Conservation (phyloP, 2,329 filamentous ascomycete genomes). For the Knoxdaviesia proteae region DNA sequence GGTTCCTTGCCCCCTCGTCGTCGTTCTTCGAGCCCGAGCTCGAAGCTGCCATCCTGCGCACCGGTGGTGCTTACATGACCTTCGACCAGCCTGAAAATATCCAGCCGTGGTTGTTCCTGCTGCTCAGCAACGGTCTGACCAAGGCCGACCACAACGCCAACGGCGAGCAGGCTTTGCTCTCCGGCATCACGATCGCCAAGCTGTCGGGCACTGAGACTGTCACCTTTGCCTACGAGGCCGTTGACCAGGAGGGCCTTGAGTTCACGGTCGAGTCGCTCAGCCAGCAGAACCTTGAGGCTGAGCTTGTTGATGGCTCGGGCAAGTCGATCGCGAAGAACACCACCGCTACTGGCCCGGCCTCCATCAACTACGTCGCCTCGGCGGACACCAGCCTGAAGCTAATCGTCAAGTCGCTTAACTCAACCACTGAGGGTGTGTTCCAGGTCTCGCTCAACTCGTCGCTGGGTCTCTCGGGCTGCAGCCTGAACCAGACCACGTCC, state of each 20-base stretch:
- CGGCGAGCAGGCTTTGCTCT: constrained; percentile 4
- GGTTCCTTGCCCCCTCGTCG: constrained; percentile 5
- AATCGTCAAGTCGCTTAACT: constrained; percentile 2
- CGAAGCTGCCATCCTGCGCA: constrained; percentile 3
- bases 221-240: constrained; percentile 4
- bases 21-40: constrained; percentile 3
- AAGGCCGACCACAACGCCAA: constrained; percentile 1
- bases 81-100: constrained; percentile 6
- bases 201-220: constrained; percentile 3
- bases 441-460: constrained; percentile 5
- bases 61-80: constrained; percentile 6
- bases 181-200: constrained; percentile 5
- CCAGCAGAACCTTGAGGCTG: constrained; percentile 3
- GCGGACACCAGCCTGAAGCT: constrained; percentile 3
- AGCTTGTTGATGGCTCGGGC: constrained; percentile 3
- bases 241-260: constrained; percentile 3
- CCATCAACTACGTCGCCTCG: constrained; percentile 1
- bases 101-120: constrained; percentile 6
- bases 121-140: constrained; percentile 6
- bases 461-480: constrained; percentile 6
- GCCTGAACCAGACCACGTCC: constrained; percentile 2
- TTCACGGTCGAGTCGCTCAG: constrained; percentile 5
- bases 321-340: constrained; percentile 3
- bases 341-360: constrained; percentile 1
- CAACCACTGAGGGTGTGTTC: constrained; percentile 5